phyloP scores from a whole-genome alignment of 1,139 yeast species.

The Yamadazyma dendronema region DNA sequence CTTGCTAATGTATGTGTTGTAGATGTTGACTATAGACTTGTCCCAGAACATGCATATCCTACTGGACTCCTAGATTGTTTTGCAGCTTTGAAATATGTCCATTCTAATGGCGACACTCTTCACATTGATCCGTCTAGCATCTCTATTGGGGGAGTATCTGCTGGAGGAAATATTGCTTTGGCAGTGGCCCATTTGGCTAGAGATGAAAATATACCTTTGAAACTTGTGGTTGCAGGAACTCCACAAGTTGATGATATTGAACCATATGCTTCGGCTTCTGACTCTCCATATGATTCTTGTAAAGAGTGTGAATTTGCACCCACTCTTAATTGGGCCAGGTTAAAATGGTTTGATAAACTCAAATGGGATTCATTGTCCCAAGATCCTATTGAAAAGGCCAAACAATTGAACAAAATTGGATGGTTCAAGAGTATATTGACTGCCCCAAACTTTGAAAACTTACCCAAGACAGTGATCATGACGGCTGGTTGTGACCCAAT shows the following conservation, averaged over 20 bases:
- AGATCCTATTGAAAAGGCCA: slow-evolving; percentile 38
- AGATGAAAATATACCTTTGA: slow-evolving; percentile 15
- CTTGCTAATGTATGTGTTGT: slow-evolving; percentile 33
- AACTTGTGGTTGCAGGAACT: slow-evolving; percentile 27
- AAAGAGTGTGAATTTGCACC: slow-evolving; percentile 41
- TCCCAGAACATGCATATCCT: slow-evolving; percentile 52
- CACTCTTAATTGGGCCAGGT: slow-evolving; percentile 24
- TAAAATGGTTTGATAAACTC: slow-evolving; percentile 26
- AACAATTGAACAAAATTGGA: slow-evolving; percentile 38
- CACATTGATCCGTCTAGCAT: slow-evolving; percentile 30
- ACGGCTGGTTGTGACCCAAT: slow-evolving; percentile 49
- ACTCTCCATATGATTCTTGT: slow-evolving; percentile 34
- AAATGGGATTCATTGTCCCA: slow-evolving; percentile 24
- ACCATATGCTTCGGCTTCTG: slow-evolving; percentile 26
- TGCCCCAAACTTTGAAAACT: slow-evolving; percentile 40
- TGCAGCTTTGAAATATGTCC: slow-evolving; percentile 25
- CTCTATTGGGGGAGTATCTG: slow-evolving; percentile 48
- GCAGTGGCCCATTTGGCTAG: slow-evolving; percentile 37
- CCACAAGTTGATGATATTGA: slow-evolving; percentile 37
- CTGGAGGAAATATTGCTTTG: slow-evolving; percentile 47
- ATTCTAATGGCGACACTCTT: slow-evolving; percentile 19
- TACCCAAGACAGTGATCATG: slow-evolving; percentile 44
- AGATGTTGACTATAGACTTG: slow-evolving; percentile 43
- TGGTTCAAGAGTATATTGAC: slow-evolving; percentile 38
- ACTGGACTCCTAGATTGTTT: slow-evolving; percentile 45